These are phyloP conservation scores for Pontederia crassipes DNA, from an alignment of 176 grass and related monocot genomes.

Conservation along the genomic window DNA sequence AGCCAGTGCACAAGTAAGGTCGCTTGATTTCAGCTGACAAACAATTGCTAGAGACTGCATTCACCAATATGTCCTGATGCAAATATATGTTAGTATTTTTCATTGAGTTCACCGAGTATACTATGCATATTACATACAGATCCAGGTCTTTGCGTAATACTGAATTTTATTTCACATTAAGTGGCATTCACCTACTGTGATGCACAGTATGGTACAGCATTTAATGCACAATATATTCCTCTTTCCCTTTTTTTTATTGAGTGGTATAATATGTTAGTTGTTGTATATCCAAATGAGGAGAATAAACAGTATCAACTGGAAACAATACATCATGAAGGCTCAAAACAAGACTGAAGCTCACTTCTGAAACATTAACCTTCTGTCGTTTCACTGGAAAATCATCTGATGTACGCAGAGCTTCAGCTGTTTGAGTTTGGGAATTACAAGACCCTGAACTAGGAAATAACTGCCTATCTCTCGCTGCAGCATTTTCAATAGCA, in stretches of 20 bases:
- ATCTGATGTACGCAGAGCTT: slow-evolving; percentile 22
- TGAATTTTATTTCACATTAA: too few species aligned
- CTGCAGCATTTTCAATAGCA: slow-evolving; percentile 80
- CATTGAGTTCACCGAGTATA: too few species aligned
- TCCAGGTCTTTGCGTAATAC: too few species aligned
- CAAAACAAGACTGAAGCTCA: slow-evolving; percentile 18
- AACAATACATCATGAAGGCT: too few species aligned
- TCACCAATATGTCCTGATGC: slow-evolving; percentile 17
- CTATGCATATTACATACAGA: too few species aligned
- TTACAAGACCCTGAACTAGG: slow-evolving; percentile 23
- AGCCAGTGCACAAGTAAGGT: slow-evolving; percentile 89
- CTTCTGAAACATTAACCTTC: slow-evolving; percentile 38
- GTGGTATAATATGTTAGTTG: background rate
- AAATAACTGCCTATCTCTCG: slow-evolving; percentile 50
- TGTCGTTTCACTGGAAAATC: slow-evolving; percentile 52
- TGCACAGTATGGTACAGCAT: too few species aligned
- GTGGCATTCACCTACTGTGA: too few species aligned
- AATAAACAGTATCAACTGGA: too few species aligned
- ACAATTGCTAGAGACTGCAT: slow-evolving; percentile 18
- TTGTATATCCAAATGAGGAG: background rate
- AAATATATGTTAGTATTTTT: slow-evolving; percentile 7
- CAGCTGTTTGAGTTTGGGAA: slow-evolving; percentile 14
- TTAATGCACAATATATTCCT: too few species aligned
- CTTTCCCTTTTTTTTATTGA: background rate
- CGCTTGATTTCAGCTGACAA: slow-evolving; percentile 30